Percentiles rank a stretch among this genome's conserved stretches.
phyloP scores from a whole-genome alignment of 495 filamentous ascomycete species.

The Xylaria intraflava region DNA sequence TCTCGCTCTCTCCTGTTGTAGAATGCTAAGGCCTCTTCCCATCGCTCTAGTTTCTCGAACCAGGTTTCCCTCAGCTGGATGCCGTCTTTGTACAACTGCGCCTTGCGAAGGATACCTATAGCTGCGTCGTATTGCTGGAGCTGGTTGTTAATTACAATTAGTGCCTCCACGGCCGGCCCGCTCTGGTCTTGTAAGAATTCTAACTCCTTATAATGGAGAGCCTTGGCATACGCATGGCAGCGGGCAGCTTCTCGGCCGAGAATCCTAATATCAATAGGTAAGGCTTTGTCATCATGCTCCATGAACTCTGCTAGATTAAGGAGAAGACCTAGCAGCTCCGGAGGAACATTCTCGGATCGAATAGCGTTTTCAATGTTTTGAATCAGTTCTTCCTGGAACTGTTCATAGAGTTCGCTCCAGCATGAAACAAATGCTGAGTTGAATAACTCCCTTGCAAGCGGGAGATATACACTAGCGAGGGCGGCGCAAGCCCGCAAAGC shows the following conservation, averaged over 20 bases:
- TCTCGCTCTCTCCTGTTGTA: constrained; percentile 77
- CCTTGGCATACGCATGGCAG: constrained; percentile 96
- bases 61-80: constrained; percentile 89
- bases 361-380: constrained; percentile 92
- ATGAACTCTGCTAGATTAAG: constrained; percentile 98
- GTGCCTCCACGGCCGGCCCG: constrained; percentile 86
- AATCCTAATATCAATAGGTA: constrained; percentile 93
- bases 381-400: constrained; percentile 91
- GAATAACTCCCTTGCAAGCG: constrained; percentile 87
- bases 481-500: constrained; percentile 88
- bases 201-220: constrained; percentile 96
- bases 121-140: constrained; percentile 95
- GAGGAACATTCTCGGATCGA: constrained; percentile 84
- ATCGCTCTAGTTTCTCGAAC: constrained; percentile 96
- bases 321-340: constrained; percentile 88
- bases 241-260: constrained; percentile 88
- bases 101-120: constrained; percentile 91
- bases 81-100: constrained; percentile 88
- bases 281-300: constrained; percentile 97
- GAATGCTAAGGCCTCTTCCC: constrained; percentile 93
- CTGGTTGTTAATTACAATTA: constrained; percentile 98
- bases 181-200: constrained; percentile 98
- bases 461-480: constrained; percentile 82
- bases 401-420: constrained; percentile 95
- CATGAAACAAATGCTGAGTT: constrained; percentile 98